Base-by-base conservation (phyloP, 768 basidiomycete species). In the Mycena venus region DNA sequence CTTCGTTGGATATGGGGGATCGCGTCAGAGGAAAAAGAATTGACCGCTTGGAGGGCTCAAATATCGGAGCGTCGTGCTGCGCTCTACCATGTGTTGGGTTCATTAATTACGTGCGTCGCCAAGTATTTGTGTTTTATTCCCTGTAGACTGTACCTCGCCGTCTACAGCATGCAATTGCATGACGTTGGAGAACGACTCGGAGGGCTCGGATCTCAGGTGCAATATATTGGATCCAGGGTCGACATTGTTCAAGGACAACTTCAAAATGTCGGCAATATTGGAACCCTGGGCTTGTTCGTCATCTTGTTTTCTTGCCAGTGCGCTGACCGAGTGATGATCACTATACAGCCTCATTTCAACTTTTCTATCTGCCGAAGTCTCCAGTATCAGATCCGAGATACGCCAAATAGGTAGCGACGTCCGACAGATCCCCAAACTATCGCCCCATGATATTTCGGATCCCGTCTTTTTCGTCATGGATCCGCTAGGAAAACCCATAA, bases 381-480 rank as follows among this genome's bases (percentile, higher is more conserved):
- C 64, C 21, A 8, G 29, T 3, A 25, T 23, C 8, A 34, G 23
- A 55, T 25, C 25, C 64, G 10, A 66, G 34, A 25, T 66, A 3
- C 49, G 25, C 21, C 21, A 34, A 49, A 21, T 68, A 25, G 32
- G 19, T 21, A 17, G 14, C 11, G 32, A 4, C 7, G 15, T 23
- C 4, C 44, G 17, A 34, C 17, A 25, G 55, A 53, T 63, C n/a
- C 42, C 32, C 55, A 49, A 44, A 68, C 59, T 55, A 10, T 51
- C 51, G 31, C 51, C 31, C 2, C 64, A 21, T 7, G 29, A 49
- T 49, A n/a, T 64, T 34, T 34, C 29, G 34, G 64, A 66, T 21
- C 56, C 58, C 32, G 59, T 70, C 21, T 70, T 70, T 23, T 61
- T 49, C 9, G 32, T 70, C 2, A 36, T n/a, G 49, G 68, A 70